Base-by-base conservation (phyloP, 2,329 filamentous ascomycete genomes). In the Diaporthe velutina region DNA sequence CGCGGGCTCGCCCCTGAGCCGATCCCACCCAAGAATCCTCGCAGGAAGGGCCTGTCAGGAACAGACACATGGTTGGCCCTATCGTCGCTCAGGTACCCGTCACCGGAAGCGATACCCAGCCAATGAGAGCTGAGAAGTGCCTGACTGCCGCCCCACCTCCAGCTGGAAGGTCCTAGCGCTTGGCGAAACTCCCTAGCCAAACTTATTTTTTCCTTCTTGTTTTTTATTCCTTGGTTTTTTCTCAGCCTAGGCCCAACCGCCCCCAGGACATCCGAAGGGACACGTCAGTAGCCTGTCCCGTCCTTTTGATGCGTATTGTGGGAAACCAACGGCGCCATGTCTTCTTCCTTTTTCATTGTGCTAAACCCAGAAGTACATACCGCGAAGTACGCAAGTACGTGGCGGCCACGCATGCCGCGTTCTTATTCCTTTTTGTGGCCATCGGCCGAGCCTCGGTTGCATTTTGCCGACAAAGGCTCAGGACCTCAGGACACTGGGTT, bases 41-140 rank as follows among this genome's bases (percentile, higher is more conserved):
- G 71, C 70, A 48, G 57, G 42, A 50, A 17, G 58, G 78, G 80
- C 83, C 83, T 84, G 81, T 83, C 79, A 84, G 78, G 79, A 80
- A 79, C 77, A 77, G 80, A 83, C 84, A 85, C 82, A 84, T 85
- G 82, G 82, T 68, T 75, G 71, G 57, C 66, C 64, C 71, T 42
- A 58, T 13, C 79, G 77, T 74, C 80, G 83, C 83, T 81, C 83
- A 86, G 84, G 84, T 82, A 86, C 84, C 83, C 83, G 83, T 82
- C 78, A 82, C 82, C 77, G 75, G 77, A 78, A 78, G 61, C 73
- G 77, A 71, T 42, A 71, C 54, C 75, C 71, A 77, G 61, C 84
- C 83, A 85, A 84, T 84, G 73, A 76, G 61, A 67, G 61, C 28
- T 61, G 66, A 58, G 50, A 73, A 70, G 75, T 74, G 66, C 77